Conservation (phyloP, 306 rosid species). For the Rosa chinensis region DNA sequence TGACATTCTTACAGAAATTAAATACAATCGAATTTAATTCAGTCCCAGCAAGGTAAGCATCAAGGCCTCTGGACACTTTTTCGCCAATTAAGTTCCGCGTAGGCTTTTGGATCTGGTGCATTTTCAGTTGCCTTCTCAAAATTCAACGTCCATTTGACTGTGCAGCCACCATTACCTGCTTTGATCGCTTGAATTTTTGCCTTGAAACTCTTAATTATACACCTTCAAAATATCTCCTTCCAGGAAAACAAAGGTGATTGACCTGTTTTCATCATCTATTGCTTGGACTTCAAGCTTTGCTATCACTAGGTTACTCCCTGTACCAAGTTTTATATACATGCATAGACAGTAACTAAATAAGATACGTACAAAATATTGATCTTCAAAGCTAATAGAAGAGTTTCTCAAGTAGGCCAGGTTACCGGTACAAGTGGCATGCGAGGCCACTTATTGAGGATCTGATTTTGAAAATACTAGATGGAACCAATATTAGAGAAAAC, state of each 20-base stretch:
- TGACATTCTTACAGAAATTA: neutral
- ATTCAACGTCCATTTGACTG: conserved; percentile 15
- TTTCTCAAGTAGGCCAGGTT: too few relatives aligned
- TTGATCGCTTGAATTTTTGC: neutral
- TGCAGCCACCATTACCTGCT: conserved; percentile 7
- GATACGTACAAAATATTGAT: neutral
- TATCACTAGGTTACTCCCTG: conserved; percentile 13
- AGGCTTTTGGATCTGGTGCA: conserved; percentile 15
- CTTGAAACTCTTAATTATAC: conserved; percentile 9
- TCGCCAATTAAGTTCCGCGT: conserved; percentile 1
- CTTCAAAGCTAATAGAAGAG: neutral
- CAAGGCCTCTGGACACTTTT: conserved; percentile 26
- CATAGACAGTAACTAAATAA: neutral
- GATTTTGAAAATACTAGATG: too few relatives aligned
- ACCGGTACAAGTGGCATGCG: neutral
- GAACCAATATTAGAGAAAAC: too few relatives aligned
- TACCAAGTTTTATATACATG: neutral
- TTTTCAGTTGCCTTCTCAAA: conserved; percentile 28
- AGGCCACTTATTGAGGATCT: neutral
- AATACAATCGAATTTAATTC: neutral
- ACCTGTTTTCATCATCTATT: conserved; percentile 3
- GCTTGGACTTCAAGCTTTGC: conserved; percentile 3
- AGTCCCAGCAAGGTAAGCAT: conserved; percentile 15
- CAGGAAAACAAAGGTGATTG: neutral
- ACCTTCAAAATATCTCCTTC: conserved; percentile 12